Evolutionary conservation across 805 yeast genomes (phyloP).

Genomic region (Lachancea thermotolerans): DNA sequence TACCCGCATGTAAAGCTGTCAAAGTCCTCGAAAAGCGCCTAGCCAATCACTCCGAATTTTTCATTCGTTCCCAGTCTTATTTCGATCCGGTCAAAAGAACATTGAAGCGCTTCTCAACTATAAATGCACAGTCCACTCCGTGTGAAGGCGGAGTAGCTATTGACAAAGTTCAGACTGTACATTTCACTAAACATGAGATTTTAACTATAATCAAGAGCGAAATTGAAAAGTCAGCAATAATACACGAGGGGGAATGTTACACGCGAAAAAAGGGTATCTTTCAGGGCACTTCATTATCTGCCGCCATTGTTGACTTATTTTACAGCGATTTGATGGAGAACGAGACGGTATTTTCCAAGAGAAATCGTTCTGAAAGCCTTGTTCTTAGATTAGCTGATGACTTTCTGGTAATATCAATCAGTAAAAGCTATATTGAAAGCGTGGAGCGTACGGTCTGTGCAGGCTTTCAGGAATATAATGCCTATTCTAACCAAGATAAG

Average conservation of each 20-base stretch:
- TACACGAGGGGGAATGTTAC: conserved; percentile 33
- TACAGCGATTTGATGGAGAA: conserved; percentile 53
- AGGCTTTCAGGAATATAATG: conserved; percentile 40
- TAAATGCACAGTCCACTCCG: conserved; percentile 16
- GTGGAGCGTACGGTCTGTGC: conserved; percentile 27
- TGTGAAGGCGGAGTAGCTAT: conserved; percentile 17
- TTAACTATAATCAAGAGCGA: conserved; percentile 44
- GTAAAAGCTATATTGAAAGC: conserved; percentile 25
- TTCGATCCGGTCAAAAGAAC: conserved; percentile 16
- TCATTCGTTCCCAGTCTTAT: conserved; percentile 25
- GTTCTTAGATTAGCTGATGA: conserved; percentile 77
- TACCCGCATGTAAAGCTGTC: conserved; percentile 43
- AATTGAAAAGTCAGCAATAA: conserved; percentile 43
- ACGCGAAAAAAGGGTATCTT: conserved; percentile 64
- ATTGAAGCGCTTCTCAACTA: conserved; percentile 11
- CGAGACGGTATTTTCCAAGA: conserved; percentile 23
- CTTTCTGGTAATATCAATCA: conserved; percentile 60
- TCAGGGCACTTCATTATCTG: conserved; percentile 79
- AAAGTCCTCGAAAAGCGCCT: conserved; percentile 25
- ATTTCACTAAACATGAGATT: conserved; percentile 39
- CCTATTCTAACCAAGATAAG: conserved; percentile 37
- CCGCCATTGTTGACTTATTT: conserved; percentile 64
- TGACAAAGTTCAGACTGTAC: conserved; percentile 32
- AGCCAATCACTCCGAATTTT: conserved; percentile 17
- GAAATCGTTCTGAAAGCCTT: conserved; percentile 26